Percentiles rank a stretch among this genome's conserved stretches.
These are phyloP conservation scores for barrel medic (Medicago truncatula) DNA, from an alignment of 306 rosid species.

Conservation along the genomic window DNA sequence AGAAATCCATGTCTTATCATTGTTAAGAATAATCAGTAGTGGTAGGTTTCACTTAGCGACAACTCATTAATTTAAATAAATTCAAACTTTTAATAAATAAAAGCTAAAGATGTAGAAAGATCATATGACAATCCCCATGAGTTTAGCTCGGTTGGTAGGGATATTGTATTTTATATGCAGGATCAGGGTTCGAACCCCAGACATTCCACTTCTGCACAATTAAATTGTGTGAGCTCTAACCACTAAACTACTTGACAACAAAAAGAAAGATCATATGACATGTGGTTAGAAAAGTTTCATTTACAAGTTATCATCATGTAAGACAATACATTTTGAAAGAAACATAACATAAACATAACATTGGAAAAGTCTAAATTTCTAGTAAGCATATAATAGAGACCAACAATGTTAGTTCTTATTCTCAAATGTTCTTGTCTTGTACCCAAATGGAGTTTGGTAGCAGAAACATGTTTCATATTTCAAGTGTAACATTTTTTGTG, in stretches of 20 bases:
- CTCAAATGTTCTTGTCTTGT: not conserved
- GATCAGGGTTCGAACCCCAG: no score
- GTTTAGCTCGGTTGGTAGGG: no score
- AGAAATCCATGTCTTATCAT: not conserved
- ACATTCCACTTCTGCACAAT: no score
- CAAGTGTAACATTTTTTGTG: not conserved
- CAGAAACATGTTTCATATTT: not conserved
- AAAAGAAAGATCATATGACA: not conserved
- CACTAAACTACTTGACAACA: no score
- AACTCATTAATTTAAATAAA: no score
- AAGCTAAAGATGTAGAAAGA: no score
- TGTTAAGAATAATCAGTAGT: not conserved
- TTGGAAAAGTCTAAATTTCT: constrained; percentile 5
- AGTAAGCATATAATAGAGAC: not conserved
- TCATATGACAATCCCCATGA: not conserved
- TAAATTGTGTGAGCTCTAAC: no score
- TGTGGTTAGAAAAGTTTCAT: not conserved
- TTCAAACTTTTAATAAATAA: no score
- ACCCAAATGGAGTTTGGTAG: constrained; percentile 37
- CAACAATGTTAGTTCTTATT: not conserved
- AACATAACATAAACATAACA: no score
- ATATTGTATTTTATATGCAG: no score
- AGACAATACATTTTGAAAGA: no score
- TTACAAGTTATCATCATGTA: not conserved
- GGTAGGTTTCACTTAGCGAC: not conserved